phyloP scores from a whole-genome alignment of 306 rosid species.

The Cicer yamashitae region DNA sequence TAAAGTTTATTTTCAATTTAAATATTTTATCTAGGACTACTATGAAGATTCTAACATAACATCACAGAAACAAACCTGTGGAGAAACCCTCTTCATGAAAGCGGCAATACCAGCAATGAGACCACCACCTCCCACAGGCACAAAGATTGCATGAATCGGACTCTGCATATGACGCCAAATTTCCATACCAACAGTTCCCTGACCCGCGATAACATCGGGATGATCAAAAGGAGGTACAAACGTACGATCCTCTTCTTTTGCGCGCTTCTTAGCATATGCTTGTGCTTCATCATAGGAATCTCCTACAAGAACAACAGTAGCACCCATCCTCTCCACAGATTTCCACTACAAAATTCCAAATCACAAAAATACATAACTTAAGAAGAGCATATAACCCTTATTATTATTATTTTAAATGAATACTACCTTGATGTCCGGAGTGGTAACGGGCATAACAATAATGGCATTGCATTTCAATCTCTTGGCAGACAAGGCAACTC shows the following conservation, averaged over 20 bases:
- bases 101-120: constrained; percentile 98
- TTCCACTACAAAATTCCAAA: constrained; percentile 63
- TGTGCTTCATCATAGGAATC: constrained; percentile 97
- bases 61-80: constrained; percentile 62
- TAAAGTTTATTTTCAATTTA: no score
- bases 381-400: no score
- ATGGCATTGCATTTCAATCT: constrained; percentile 74
- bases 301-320: constrained; percentile 82
- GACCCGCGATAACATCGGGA: constrained; percentile 92
- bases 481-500: constrained; percentile 93
- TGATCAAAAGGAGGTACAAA: constrained; percentile 96
- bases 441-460: constrained; percentile 89
- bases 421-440: constrained; percentile 89
- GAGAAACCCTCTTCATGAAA: constrained; percentile 89
- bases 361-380: constrained; percentile 8
- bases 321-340: constrained; percentile 86
- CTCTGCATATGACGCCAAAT: constrained; percentile 71
- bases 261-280: constrained; percentile 80
- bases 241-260: constrained; percentile 69
- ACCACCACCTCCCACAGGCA: constrained; percentile 98
- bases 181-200: constrained; percentile 98
- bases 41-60: not conserved
- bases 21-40: no score
- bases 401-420: not conserved
- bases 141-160: constrained; percentile 86